A percentile compares a stretch with the other conserved stretches of the same genome.
Conservation (phyloP, 352 stramenopile genomes). For the Plasmopara viticola region DNA sequence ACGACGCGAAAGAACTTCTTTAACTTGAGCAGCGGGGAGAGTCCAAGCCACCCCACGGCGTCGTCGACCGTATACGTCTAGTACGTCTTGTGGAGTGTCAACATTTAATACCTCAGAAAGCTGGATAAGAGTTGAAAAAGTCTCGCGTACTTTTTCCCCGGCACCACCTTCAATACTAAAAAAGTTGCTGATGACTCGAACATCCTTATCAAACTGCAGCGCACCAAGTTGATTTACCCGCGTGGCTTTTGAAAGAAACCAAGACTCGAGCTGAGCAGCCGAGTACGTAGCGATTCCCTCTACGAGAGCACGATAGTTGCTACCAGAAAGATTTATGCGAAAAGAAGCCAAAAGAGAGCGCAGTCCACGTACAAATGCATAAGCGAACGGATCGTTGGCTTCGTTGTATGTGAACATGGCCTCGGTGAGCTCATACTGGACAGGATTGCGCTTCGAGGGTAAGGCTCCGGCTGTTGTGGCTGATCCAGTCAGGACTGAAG, state of each 20-base stretch:
- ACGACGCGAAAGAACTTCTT: constrained; percentile 67
- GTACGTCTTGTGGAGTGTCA: constrained; percentile 61
- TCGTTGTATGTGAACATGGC: constrained; percentile 85
- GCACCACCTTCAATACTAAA: constrained; percentile 42
- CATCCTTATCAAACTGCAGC: constrained; percentile 83
- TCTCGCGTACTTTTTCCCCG: constrained; percentile 41
- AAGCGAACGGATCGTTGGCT: constrained; percentile 81
- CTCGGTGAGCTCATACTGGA: constrained; percentile 81
- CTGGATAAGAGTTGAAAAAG: constrained; percentile 59
- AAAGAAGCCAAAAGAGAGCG: constrained; percentile 50
- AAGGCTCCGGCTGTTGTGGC: constrained; percentile 21
- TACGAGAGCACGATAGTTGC: constrained; percentile 53
- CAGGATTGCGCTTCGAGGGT: constrained; percentile 27
- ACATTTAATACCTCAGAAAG: constrained; percentile 67
- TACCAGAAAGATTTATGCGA: constrained; percentile 40
- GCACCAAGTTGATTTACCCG: constrained; percentile 79
- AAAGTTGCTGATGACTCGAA: constrained; percentile 64
- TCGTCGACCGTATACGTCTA: constrained; percentile 66
- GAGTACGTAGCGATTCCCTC: constrained; percentile 38
- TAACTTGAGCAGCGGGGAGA: constrained; percentile 57
- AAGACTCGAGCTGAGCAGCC: constrained; percentile 50
- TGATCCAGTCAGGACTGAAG: constrained; percentile 27
- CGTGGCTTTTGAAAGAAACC: constrained; percentile 46
- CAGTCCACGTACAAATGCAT: constrained; percentile 61
- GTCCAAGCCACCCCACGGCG: constrained; percentile 63